Evolutionary conservation across 176 grass and related monocot genomes (phyloP).

Genomic region (Raddia guianensis): DNA sequence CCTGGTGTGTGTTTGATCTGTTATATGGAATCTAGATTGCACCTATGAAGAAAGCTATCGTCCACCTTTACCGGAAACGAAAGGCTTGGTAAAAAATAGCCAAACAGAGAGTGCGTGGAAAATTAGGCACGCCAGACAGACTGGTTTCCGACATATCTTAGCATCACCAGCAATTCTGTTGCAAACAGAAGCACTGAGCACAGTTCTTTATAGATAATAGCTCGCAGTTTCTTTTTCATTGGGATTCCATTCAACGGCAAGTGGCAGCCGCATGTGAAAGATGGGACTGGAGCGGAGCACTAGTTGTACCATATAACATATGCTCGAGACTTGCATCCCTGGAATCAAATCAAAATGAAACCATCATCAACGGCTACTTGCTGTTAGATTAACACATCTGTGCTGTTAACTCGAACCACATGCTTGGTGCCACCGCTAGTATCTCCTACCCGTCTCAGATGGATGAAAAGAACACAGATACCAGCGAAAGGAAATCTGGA

Average conservation of each 20-base stretch:
- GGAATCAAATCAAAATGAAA: conserved; percentile 40
- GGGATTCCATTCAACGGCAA: conserved; percentile 50
- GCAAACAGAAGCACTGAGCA: conserved; percentile 34
- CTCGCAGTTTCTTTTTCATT: not conserved
- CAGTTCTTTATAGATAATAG: conserved; percentile 29
- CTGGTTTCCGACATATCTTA: not conserved
- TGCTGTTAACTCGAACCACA: conserved; percentile 39
- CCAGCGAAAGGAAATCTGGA: conserved; percentile 36
- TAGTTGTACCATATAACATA: conserved; percentile 27
- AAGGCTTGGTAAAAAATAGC: not conserved
- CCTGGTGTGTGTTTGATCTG: not conserved
- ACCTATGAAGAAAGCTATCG: conserved; percentile 14
- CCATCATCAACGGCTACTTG: conserved; percentile 33
- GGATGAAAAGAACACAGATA: conserved; percentile 29
- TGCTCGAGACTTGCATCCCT: not conserved
- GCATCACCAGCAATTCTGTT: not conserved
- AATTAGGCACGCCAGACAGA: conserved; percentile 3
- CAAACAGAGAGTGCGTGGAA: not conserved
- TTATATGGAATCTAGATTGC: not conserved
- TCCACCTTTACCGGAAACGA: not conserved
- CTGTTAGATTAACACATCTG: conserved; percentile 21
- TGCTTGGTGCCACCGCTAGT: conserved; percentile 12
- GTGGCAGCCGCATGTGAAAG: conserved; percentile 30
- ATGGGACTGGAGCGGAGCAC: not conserved
- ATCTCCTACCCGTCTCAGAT: not conserved